phyloP scores from a whole-genome alignment of 495 filamentous ascomycete species.

The Penicillium daleae region DNA sequence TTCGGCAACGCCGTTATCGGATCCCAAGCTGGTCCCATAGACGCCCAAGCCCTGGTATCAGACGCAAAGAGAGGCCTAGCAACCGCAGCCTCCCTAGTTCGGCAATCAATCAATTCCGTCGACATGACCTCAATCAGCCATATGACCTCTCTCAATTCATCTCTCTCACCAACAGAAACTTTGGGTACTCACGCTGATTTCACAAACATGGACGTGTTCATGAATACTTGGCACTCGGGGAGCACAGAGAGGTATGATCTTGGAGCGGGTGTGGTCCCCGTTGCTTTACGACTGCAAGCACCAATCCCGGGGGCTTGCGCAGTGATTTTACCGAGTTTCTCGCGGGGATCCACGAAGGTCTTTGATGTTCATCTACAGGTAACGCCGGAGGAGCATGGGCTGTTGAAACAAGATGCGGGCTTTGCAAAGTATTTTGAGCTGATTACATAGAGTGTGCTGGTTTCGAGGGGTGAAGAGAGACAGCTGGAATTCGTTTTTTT shows the following conservation, averaged over 20 bases:
- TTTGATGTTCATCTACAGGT: slow-evolving; percentile 31
- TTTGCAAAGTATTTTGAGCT: slow-evolving; percentile 33
- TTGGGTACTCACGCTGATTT: slow-evolving; percentile 24
- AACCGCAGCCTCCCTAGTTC: slow-evolving; percentile 22
- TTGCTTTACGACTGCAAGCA: slow-evolving; percentile 20
- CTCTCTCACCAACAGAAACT: slow-evolving; percentile 25
- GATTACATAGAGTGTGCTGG: neutral
- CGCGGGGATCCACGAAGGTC: slow-evolving; percentile 8
- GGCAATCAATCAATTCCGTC: slow-evolving; percentile 23
- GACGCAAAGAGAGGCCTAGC: slow-evolving; percentile 18
- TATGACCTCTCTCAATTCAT: slow-evolving; percentile 19
- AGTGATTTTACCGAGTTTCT: slow-evolving; percentile 30
- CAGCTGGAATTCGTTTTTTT: neutral
- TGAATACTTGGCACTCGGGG: slow-evolving; percentile 33
- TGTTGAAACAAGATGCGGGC: slow-evolving; percentile 22
- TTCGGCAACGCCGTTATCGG: slow-evolving; percentile 32
- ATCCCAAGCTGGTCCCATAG: slow-evolving; percentile 21
- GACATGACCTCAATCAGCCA: slow-evolving; percentile 18
- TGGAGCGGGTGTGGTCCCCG: slow-evolving; percentile 17
- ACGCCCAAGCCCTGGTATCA: slow-evolving; percentile 11
- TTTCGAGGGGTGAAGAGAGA: neutral
- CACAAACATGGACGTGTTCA: slow-evolving; percentile 28
- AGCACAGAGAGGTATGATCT: slow-evolving; percentile 29
- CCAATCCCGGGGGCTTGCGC: slow-evolving; percentile 19
- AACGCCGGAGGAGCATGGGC: slow-evolving; percentile 19